phyloP scores from a whole-genome alignment of 768 basidiomycete species.

The Lactarius trivialis region DNA sequence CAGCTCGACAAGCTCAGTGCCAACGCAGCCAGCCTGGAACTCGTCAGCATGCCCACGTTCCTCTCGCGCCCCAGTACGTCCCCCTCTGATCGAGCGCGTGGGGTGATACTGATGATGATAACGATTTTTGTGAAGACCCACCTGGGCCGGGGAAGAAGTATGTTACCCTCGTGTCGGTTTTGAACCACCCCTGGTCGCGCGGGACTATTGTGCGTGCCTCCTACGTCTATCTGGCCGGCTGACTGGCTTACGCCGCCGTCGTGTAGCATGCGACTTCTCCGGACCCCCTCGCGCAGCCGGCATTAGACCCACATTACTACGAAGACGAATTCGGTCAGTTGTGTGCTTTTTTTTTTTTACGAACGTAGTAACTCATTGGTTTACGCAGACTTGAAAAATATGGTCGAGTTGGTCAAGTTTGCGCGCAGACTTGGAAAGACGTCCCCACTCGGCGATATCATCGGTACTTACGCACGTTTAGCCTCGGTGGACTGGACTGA shows the following conservation, averaged over 20 bases:
- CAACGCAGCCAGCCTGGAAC: conserved; percentile 29
- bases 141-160: conserved; percentile 39
- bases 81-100: background rate
- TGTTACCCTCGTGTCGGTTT: conserved; percentile 31
- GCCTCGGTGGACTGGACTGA: conserved; percentile 17
- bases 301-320: too few species aligned
- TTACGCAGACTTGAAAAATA: too few species aligned
- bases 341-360: too few species aligned
- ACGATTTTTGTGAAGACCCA: conserved; percentile 24
- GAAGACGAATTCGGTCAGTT: too few species aligned
- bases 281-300: conserved; percentile 27
- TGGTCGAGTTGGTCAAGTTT: too few species aligned
- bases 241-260: background rate
- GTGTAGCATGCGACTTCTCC: conserved; percentile 29
- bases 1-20: conserved; percentile 32
- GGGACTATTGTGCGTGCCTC: conserved; percentile 40
- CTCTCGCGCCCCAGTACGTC: conserved; percentile 26
- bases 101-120: too few species aligned
- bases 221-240: background rate
- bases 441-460: too few species aligned
- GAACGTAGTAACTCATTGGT: too few species aligned
- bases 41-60: conserved; percentile 30
- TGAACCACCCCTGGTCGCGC: conserved; percentile 45
- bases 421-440: too few species aligned
- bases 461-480: conserved; percentile 25